A percentile compares a stretch with the other conserved stretches of the same genome.
These are phyloP conservation scores for Aspergillus ustus DNA, from an alignment of 2,329 filamentous ascomycete species.

Conservation along the genomic window DNA sequence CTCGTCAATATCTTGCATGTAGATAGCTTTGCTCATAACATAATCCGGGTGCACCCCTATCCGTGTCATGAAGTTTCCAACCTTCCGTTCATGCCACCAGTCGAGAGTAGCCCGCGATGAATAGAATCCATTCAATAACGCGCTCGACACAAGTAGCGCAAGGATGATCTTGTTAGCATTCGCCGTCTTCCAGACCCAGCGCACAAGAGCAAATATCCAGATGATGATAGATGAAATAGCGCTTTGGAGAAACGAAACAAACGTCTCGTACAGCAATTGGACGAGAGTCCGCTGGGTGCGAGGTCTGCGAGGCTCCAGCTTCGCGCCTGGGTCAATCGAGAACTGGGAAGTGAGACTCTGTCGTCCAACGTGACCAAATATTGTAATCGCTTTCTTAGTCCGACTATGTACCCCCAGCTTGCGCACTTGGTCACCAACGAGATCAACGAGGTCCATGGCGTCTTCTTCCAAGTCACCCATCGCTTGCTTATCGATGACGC, in stretches of 20 bases:
- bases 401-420: constrained; percentile 51
- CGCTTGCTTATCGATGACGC: constrained; percentile 66
- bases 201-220: constrained; percentile 70
- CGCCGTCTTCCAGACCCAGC: constrained; percentile 68
- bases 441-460: constrained; percentile 53
- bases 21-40: constrained; percentile 84
- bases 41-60: constrained; percentile 79
- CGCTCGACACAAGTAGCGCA: constrained; percentile 68
- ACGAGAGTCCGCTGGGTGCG: constrained; percentile 66
- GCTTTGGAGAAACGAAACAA: constrained; percentile 75
- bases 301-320: constrained; percentile 55
- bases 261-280: constrained; percentile 72
- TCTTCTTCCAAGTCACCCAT: constrained; percentile 67
- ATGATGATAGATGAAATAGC: constrained; percentile 76
- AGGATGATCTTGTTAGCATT: constrained; percentile 78
- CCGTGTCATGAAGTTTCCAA: constrained; percentile 77
- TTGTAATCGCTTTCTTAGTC: constrained; percentile 54
- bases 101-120: constrained; percentile 72
- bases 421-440: constrained; percentile 55
- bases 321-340: constrained; percentile 37
- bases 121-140: constrained; percentile 74
- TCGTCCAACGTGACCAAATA: constrained; percentile 54
- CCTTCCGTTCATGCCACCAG: constrained; percentile 87
- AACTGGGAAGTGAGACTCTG: constrained; percentile 48
- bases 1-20: constrained; percentile 78